Conservation (phyloP, 2,329 filamentous ascomycete genomes). For the Fusarium mangiferae region DNA sequence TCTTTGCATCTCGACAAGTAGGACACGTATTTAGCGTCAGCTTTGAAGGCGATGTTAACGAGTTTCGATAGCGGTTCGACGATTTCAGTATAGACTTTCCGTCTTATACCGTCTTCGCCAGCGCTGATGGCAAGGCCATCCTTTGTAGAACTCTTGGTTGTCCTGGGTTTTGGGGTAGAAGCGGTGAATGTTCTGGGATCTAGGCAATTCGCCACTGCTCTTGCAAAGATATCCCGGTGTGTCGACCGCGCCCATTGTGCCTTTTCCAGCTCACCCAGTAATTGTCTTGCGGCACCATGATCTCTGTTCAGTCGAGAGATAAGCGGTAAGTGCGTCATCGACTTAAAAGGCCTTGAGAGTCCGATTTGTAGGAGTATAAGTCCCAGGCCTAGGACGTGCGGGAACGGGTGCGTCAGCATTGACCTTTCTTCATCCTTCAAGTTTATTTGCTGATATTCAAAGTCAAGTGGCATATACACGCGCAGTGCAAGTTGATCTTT, state of each 20-base stretch:
- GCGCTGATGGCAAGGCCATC: accelerated
- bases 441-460: accelerated
- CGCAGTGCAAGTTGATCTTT: not conserved
- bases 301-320: not conserved
- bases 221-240: not conserved
- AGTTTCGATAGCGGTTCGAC: not conserved
- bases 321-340: accelerated
- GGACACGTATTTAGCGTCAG: not conserved
- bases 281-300: not conserved
- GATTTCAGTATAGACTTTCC: accelerated
- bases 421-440: accelerated
- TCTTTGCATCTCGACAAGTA: not conserved
- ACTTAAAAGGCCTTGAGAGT: accelerated
- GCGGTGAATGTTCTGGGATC: not conserved
- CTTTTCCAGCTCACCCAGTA: not conserved
- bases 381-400: accelerated
- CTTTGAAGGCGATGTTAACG: not conserved
- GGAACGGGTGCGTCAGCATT: not conserved
- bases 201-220: accelerated
- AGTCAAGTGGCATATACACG: not conserved
- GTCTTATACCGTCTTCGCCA: accelerated
- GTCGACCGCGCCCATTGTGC: not conserved
- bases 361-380: not conserved
- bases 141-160: accelerated
- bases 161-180: accelerated